Conservation (phyloP, 169 alveolate species). For the Plasmodium malariae region DNA sequence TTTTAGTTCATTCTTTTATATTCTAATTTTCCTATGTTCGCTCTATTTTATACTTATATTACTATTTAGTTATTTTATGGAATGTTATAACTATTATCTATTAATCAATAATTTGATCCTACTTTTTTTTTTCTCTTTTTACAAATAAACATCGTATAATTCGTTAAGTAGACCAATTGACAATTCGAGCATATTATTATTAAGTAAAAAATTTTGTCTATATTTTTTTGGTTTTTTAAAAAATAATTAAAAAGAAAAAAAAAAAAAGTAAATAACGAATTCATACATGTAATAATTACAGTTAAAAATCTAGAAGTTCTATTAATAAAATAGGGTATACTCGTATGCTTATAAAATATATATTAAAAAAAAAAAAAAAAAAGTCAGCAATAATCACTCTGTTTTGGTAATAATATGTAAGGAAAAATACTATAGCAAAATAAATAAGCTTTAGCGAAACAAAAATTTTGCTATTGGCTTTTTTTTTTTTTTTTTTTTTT, state of each 20-base stretch:
- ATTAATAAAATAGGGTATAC: background rate
- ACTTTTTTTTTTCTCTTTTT: slow-evolving; percentile 5
- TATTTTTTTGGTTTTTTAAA: background rate
- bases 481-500: too few relatives aligned
- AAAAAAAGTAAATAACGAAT: background rate
- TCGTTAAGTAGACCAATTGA: background rate
- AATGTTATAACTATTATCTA: too few relatives aligned
- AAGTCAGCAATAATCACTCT: background rate
- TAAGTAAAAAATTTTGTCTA: background rate
- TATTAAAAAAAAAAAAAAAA: background rate
- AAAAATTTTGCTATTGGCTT: too few relatives aligned
- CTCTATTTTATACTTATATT: background rate
- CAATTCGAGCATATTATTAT: background rate
- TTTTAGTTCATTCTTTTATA: too few relatives aligned
- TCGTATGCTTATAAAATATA: background rate
- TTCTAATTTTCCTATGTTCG: background rate
- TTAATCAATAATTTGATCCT: too few relatives aligned
- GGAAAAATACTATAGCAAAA: slow-evolving; percentile 12
- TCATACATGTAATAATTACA: background rate
- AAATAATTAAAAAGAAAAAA: too few relatives aligned
- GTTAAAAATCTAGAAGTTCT: background rate
- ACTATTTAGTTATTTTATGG: background rate
- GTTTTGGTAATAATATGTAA: slow-evolving; percentile 1
- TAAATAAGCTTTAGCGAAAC: background rate
- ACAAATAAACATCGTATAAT: too few relatives aligned